Evolutionary conservation across 78 protist genomes (phyloP).

Genomic region (Chrysochromulina tobinii): DNA sequence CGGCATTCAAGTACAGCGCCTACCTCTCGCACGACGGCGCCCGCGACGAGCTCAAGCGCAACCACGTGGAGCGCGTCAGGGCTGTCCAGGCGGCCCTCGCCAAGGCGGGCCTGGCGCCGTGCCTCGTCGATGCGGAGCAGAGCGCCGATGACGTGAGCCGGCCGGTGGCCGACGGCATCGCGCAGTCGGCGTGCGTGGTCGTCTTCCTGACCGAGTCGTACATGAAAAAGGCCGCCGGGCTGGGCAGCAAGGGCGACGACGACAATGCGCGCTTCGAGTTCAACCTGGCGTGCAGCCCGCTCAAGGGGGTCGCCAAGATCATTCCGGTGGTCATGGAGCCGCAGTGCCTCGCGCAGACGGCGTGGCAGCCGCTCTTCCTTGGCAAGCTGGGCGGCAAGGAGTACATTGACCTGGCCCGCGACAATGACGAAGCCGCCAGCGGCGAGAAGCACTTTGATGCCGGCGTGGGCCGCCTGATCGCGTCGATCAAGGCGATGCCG

Average conservation of each 20-base stretch:
- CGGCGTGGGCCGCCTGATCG: no score
- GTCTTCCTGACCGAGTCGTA: not conserved
- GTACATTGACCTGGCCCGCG: not conserved
- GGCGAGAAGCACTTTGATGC: no score
- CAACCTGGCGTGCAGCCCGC: not conserved
- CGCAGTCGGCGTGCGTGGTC: not conserved
- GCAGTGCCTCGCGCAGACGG: not conserved
- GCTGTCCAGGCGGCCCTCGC: not conserved
- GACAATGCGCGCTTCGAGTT: not conserved
- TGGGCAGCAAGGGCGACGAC: not conserved
- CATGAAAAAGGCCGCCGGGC: not conserved
- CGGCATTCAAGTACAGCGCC: not conserved
- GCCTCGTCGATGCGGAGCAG: not conserved
- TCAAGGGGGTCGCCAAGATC: not conserved
- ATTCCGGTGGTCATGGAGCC: not conserved
- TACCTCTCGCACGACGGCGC: not conserved
- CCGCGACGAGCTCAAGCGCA: not conserved
- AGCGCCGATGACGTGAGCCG: not conserved
- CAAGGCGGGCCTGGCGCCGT: not conserved
- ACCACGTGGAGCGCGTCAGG: not conserved
- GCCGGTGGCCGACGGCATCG: not conserved
- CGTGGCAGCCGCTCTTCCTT: not conserved
- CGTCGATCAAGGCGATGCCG: no score
- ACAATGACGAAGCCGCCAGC: not conserved
- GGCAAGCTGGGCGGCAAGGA: not conserved